Evolutionary conservation across 257 asterid genomes (phyloP).

Genomic region (Ilex asprella): DNA sequence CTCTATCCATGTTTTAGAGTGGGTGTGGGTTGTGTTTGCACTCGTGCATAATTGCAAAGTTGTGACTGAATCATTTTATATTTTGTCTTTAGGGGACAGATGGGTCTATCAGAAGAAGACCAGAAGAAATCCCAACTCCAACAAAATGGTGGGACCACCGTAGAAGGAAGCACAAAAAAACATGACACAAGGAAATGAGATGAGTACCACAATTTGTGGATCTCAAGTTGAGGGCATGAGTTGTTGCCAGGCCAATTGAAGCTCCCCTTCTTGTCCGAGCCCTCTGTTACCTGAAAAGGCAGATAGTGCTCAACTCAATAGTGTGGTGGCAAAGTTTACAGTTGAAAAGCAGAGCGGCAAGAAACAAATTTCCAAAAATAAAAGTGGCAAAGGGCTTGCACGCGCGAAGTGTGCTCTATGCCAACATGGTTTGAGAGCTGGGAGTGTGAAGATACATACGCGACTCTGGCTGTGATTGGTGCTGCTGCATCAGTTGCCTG

Average conservation of each 20-base stretch:
- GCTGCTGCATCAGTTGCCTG: constrained; percentile 73
- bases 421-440: constrained; percentile 90
- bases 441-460: constrained; percentile 94
- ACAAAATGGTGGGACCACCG: constrained; percentile 30
- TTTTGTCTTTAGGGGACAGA: constrained; percentile 68
- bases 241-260: constrained; percentile 63
- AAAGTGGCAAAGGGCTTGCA: constrained; percentile 35
- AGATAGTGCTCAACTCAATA: constrained; percentile 18
- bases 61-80: neutral
- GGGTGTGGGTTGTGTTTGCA: too few species aligned
- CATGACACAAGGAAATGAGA: constrained; percentile 22
- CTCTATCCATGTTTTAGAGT: too few species aligned
- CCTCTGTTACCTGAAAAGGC: constrained; percentile 25
- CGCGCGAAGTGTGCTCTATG: constrained; percentile 60
- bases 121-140: constrained; percentile 60
- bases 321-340: constrained; percentile 14
- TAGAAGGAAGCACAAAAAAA: constrained; percentile 27
- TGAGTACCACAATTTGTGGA: constrained; percentile 24
- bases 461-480: constrained; percentile 72
- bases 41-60: too few species aligned
- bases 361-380: constrained; percentile 33
- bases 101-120: constrained; percentile 89
- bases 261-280: constrained; percentile 67
- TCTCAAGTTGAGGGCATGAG: constrained; percentile 34
- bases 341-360: constrained; percentile 37